Conservation (phyloP, 2,329 filamentous ascomycete genomes). For the Emydomyces testavorans region DNA sequence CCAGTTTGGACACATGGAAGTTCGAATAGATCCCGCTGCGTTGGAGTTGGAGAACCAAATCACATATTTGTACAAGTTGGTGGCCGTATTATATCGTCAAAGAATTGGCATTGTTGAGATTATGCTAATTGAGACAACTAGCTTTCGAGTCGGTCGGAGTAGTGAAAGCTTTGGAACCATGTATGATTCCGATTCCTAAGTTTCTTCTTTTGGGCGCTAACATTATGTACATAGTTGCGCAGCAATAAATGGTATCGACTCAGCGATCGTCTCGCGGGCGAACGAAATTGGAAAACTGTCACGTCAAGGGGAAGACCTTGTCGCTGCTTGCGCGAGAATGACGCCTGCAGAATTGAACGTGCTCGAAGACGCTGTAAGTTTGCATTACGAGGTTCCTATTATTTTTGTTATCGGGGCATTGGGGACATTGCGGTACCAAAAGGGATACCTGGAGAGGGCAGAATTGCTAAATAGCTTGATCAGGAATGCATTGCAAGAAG, state of each 20-base stretch:
- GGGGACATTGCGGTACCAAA: too few relatives aligned
- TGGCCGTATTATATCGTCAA: constrained; percentile 2
- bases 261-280: constrained; percentile 60
- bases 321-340: constrained; percentile 57
- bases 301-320: constrained; percentile 63
- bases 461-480: constrained; percentile 1
- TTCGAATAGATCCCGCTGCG: constrained; percentile 34
- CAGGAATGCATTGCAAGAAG: constrained; percentile 46
- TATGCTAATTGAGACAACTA: constrained; percentile 18
- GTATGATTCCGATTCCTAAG: constrained; percentile 23
- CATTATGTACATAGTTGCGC: constrained; percentile 49
- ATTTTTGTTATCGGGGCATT: too few relatives aligned
- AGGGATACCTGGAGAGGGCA: not conserved
- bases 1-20: constrained; percentile 50
- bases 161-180: constrained; percentile 72
- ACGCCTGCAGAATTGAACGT: constrained; percentile 51
- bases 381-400: not conserved
- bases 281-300: constrained; percentile 59
- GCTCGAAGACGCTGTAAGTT: constrained; percentile 53
- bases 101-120: not conserved
- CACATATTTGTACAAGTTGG: constrained; percentile 55
- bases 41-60: constrained; percentile 42
- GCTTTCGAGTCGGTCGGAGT: constrained; percentile 52
- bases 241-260: constrained; percentile 69
- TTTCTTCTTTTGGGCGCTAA: not conserved